phyloP scores from a whole-genome alignment of 225 moss, liverwort and hornwort genomes.

The Antitrichia curtipendula region DNA sequence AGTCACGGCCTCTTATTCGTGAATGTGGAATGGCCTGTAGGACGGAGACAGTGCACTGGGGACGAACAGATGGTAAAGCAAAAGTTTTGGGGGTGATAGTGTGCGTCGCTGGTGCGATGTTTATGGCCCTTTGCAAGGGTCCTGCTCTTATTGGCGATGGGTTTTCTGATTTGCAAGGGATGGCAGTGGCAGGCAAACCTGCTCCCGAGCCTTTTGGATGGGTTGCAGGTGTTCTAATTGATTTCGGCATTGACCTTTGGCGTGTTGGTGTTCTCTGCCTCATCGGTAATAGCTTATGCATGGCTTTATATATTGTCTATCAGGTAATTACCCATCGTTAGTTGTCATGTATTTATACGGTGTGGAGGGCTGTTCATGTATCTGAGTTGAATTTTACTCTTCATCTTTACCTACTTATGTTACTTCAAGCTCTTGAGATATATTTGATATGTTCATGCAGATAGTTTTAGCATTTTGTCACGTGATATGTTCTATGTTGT shows the following conservation, averaged over 20 bases:
- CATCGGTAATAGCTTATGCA: conserved; percentile 58
- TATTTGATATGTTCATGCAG: background rate
- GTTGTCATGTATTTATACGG: background rate
- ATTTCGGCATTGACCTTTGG: conserved; percentile 62
- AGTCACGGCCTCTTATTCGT: background rate
- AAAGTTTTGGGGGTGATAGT: conserved; percentile 68
- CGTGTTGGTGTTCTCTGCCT: conserved; percentile 72
- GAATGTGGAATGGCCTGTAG: conserved; percentile 20
- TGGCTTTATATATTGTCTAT: conserved; percentile 73
- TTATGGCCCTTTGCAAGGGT: conserved; percentile 66
- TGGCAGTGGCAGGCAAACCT: conserved; percentile 73
- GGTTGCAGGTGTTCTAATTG: conserved; percentile 59
- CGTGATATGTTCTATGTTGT: background rate
- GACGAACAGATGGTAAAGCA: conserved; percentile 68
- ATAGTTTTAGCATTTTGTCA: background rate
- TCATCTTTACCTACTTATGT: background rate
- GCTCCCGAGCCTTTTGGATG: conserved; percentile 89
- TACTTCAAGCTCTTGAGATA: background rate
- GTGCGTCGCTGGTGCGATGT: conserved; percentile 52
- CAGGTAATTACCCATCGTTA: conserved; percentile 41
- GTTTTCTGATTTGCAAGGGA: conserved; percentile 47
- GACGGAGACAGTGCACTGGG: conserved; percentile 58
- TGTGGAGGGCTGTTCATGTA: background rate
- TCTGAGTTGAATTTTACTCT: background rate
- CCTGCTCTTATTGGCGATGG: conserved; percentile 69